Conservation (phyloP, 1,139 yeast genomes). For the Scheffersomyces parashehatae region DNA sequence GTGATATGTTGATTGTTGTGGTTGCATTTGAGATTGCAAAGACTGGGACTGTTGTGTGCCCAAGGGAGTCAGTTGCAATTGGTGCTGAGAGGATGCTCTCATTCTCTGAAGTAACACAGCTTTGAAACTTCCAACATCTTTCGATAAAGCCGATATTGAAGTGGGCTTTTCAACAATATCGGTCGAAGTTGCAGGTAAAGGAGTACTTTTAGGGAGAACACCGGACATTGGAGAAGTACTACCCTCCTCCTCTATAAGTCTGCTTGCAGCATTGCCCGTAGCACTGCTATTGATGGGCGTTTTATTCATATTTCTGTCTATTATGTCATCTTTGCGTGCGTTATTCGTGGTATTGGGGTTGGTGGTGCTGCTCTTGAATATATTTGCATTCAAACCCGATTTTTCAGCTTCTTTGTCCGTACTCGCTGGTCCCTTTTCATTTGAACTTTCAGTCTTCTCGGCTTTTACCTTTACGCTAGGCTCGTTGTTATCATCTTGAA, state of each 20-base stretch:
- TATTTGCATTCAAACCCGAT: not conserved
- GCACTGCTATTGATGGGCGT: conserved; percentile 12
- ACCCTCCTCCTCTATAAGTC: conserved; percentile 8
- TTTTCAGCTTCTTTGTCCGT: too few species aligned
- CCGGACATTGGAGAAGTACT: conserved; percentile 17
- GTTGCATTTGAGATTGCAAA: too few species aligned
- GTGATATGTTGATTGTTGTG: conserved; percentile 11
- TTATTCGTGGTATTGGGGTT: not conserved
- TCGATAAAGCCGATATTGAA: conserved; percentile 3
- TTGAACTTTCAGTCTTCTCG: not conserved
- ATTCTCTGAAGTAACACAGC: conserved; percentile 10
- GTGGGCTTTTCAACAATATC: not conserved
- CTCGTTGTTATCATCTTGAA: conserved; percentile 1
- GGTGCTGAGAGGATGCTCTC: conserved; percentile 2
- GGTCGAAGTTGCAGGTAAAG: conserved; percentile 1
- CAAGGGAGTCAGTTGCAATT: conserved; percentile 1
- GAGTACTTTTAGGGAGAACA: conserved; percentile 3
- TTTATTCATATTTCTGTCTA: conserved; percentile 7
- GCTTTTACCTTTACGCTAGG: conserved; percentile 1
- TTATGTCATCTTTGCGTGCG: not conserved
- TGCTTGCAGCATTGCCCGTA: not conserved
- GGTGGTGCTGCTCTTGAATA: not conserved
- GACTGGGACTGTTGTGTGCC: not conserved
- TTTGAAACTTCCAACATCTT: conserved; percentile 11
- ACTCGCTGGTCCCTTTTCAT: conserved; percentile 4